A percentile compares a stretch with the other conserved stretches of the same genome.
These are phyloP conservation scores for Tetracladium maxilliforme DNA, from an alignment of 2,329 filamentous ascomycete species.

Conservation along the genomic window DNA sequence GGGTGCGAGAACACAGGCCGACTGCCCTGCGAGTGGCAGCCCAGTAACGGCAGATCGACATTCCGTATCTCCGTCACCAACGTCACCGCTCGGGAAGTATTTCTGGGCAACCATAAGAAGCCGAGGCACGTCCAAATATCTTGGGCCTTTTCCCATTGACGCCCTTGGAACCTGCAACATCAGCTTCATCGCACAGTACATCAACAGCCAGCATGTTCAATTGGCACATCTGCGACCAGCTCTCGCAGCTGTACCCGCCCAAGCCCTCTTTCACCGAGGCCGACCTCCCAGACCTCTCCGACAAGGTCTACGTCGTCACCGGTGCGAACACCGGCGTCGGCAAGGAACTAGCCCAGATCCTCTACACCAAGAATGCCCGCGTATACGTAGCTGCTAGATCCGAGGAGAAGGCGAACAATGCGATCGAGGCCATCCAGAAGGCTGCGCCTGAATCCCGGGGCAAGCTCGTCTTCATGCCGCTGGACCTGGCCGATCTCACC, in stretches of 20 bases:
- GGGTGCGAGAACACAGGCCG: too few species aligned
- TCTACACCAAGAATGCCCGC: slow-evolving; percentile 24
- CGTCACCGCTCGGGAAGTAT: too few species aligned
- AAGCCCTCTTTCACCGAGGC: slow-evolving; percentile 16
- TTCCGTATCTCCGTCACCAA: too few species aligned
- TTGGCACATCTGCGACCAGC: too few species aligned
- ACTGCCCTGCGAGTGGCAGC: too few species aligned
- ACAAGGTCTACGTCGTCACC: slow-evolving; percentile 21
- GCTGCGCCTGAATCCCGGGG: slow-evolving; percentile 15
- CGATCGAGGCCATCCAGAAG: slow-evolving; percentile 22
- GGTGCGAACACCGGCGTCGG: slow-evolving; percentile 22
- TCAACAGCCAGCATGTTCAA: too few species aligned
- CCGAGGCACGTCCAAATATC: too few species aligned
- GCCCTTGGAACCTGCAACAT: too few species aligned
- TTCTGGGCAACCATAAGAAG: too few species aligned
- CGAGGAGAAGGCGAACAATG: slow-evolving; percentile 18
- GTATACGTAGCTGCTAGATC: slow-evolving; percentile 27
- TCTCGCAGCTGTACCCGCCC: slow-evolving; percentile 14
- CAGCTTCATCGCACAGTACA: too few species aligned
- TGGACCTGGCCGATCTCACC: slow-evolving; percentile 22
- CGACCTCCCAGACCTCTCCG: slow-evolving; percentile 12
- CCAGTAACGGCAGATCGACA: too few species aligned
- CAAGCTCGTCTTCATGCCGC: slow-evolving; percentile 16
- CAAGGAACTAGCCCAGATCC: slow-evolving; percentile 19
- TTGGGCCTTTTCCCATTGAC: too few species aligned